Base-by-base conservation (phyloP, 1,284 basidiomycete genomes). In the Takashimella koratensis region DNA sequence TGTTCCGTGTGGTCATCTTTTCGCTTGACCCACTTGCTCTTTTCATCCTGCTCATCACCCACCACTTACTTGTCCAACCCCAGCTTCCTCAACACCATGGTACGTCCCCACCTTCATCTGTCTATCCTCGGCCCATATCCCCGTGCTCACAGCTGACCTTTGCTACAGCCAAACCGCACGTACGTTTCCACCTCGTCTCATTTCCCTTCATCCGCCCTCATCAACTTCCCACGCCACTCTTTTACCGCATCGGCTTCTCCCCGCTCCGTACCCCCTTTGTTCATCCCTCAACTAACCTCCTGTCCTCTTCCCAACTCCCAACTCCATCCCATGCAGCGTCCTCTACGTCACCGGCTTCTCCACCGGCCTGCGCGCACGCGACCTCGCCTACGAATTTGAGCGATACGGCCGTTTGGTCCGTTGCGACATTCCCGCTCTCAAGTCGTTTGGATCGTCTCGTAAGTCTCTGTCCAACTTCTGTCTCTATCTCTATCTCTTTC, bases 281-380 rank as follows among this genome's bases (percentile, higher is more conserved):
- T 36, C 30, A 36, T 36, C 16, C 16, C 30, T 36, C 46, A 19
- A 5, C 16, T 27, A 22, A 43, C n/a, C 30, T 19, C 13, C 45
- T 44, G 36, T 45, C 44, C 22, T 16, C 16, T 36, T 16, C 16
- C n/a, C n/a, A n/a, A n/a, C n/a, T n/a, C n/a, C n/a, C n/a, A n/a
- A n/a, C 16, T 36, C 30, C 16, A 8, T 36, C 16, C 27, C 20
- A 16, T 22, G 4, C 58, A 74, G 88, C 62, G 90, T 91, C 60
- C 82, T 92, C 57, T 90, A 90, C 70, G 89, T 92, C 51, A 87
- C 86, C 67, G 89, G 89, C 42, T 91, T 91, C 71, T 84, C 87
- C 65, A 82, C 85, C 22, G 77, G 82, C 24, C 88, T 88, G 6
- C 84, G 88, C 45, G 89, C 88, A 11, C 81, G 84, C 51, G 89